phyloP scores from a whole-genome alignment of 352 stramenopile species.

The Phytophthora tubulina region DNA sequence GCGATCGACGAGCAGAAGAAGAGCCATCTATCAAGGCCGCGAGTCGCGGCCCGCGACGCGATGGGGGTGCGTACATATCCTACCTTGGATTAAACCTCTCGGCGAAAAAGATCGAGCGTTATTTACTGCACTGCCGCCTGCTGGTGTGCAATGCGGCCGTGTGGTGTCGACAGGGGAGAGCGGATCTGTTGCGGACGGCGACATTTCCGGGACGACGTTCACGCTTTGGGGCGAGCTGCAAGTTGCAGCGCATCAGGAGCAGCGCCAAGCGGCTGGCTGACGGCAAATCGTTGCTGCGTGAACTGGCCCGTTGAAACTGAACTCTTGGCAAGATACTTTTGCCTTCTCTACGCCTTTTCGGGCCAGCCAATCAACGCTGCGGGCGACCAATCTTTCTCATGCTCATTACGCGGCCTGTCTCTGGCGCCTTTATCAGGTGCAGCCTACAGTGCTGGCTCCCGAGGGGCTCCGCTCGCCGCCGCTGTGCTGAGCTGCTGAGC shows the following conservation, averaged over 20 bases:
- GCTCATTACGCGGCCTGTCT: slow-evolving; percentile 32
- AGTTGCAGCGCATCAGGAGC: not conserved
- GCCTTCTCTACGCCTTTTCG: slow-evolving; percentile 36
- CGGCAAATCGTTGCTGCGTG: slow-evolving; percentile 22
- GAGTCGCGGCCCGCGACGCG: not conserved
- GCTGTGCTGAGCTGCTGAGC: not conserved
- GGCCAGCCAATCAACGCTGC: slow-evolving; percentile 24
- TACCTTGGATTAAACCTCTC: slow-evolving; percentile 1
- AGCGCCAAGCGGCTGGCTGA: slow-evolving; percentile 9
- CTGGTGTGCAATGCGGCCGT: not conserved
- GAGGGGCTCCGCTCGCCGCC: slow-evolving; percentile 17
- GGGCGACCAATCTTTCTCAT: slow-evolving; percentile 26
- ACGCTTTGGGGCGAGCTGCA: not conserved
- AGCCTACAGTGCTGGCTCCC: slow-evolving; percentile 21
- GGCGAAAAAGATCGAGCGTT: slow-evolving; percentile 14
- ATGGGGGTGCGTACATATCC: slow-evolving; percentile 4
- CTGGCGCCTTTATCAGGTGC: slow-evolving; percentile 39
- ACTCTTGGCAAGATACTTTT: slow-evolving; percentile 47
- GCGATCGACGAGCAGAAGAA: slow-evolving; percentile 27
- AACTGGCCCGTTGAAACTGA: slow-evolving; percentile 26
- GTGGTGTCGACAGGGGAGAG: not conserved
- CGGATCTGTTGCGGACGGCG: not conserved
- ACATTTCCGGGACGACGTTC: too few relatives aligned
- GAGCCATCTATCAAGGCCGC: not conserved
- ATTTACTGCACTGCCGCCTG: not conserved